Evolutionary conservation across 1,284 basidiomycete species (phyloP).

Genomic region (Lignosus rhinocerotis): DNA sequence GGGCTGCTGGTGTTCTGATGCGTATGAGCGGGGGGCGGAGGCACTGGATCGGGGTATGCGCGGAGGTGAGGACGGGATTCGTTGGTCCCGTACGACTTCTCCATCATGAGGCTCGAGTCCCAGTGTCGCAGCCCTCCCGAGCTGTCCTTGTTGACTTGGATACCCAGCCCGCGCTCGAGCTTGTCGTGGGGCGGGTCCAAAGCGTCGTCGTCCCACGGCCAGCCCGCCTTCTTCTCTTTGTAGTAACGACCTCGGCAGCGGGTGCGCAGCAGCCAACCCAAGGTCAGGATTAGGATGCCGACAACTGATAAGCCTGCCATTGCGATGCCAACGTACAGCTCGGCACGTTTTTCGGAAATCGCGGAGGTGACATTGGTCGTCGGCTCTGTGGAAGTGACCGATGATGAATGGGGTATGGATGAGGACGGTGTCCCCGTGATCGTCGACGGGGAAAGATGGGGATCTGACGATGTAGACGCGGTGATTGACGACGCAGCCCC

Average conservation of each 20-base stretch:
- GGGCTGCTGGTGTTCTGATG: constrained; percentile 21
- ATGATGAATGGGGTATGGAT: not conserved
- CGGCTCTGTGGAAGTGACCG: too few species aligned
- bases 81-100: not conserved
- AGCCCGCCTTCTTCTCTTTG: constrained; percentile 18
- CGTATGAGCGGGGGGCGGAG: constrained; percentile 9
- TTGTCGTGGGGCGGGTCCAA: constrained; percentile 15
- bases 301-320: not conserved
- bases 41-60: constrained; percentile 13
- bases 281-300: not conserved
- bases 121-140: not conserved
- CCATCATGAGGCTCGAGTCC: not conserved
- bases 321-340: not conserved
- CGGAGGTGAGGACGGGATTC: constrained; percentile 3
- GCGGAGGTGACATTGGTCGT: too few species aligned
- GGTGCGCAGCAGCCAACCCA: not conserved
- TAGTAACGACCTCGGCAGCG: not conserved
- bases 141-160: not conserved
- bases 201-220: constrained; percentile 33
- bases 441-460: not conserved
- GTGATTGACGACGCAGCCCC: too few species aligned
- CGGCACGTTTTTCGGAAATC: not conserved
- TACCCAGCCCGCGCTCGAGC: constrained; percentile 29
- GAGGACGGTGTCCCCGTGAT: not conserved
- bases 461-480: not conserved